These are phyloP conservation scores for Dimocarpus longan DNA, from an alignment of 345 rosid species.

Conservation along the genomic window DNA sequence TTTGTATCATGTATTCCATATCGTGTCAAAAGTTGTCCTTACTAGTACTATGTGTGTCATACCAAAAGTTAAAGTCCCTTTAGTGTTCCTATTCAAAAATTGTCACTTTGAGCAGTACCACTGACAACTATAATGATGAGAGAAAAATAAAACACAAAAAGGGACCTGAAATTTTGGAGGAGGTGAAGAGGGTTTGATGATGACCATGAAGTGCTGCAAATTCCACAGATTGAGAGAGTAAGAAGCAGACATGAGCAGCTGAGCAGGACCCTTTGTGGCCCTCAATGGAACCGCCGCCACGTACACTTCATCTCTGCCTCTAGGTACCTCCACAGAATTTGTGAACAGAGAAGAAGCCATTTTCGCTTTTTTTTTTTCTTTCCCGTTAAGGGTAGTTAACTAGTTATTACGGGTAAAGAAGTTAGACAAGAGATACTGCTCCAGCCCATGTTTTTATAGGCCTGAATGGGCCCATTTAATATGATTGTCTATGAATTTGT, in stretches of 20 bases:
- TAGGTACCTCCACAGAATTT: conserved; percentile 20
- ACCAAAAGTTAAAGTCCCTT: too few species aligned
- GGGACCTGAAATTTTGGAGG: conserved; percentile 44
- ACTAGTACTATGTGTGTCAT: too few species aligned
- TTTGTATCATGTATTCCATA: not conserved
- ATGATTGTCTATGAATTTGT: too few species aligned
- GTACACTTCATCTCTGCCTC: conserved; percentile 52
- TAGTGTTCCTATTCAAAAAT: too few species aligned
- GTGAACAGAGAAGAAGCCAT: conserved; percentile 22
- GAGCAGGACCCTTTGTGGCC: conserved; percentile 62
- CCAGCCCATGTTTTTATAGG: too few species aligned
- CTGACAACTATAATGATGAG: not conserved
- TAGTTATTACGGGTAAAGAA: too few species aligned
- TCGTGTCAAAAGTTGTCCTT: too few species aligned
- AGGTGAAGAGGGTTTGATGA: conserved; percentile 46
- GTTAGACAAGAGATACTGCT: too few species aligned
- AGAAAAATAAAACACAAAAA: not conserved
- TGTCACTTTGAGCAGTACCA: not conserved
- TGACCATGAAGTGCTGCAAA: conserved; percentile 66
- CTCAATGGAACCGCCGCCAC: conserved; percentile 62
- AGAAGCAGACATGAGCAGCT: conserved; percentile 55
- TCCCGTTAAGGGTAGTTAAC: too few species aligned
- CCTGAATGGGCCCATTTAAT: too few species aligned
- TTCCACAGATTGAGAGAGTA: conserved; percentile 58
- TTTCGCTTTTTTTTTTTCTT: too few species aligned